A percentile compares a stretch with the other conserved stretches of the same genome.
Conservation (phyloP, 192 early-diverging fungal genomes). For the Mortierella hygrophila region DNA sequence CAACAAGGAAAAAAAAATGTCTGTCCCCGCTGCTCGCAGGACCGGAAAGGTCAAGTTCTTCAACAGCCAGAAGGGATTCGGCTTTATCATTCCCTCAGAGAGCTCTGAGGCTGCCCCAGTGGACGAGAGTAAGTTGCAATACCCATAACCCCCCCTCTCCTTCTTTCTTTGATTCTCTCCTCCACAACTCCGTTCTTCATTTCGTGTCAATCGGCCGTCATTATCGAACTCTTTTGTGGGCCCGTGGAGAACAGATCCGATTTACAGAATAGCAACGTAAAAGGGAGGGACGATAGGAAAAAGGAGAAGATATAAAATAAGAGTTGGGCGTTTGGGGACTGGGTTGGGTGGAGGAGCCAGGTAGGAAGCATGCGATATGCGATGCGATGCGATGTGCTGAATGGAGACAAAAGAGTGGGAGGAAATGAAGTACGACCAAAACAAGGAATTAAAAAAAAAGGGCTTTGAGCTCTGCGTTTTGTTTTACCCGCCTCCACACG, state of each 20-base stretch:
- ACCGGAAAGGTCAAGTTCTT: slow-evolving; percentile 88
- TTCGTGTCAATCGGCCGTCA: not conserved
- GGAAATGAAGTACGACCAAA: not conserved
- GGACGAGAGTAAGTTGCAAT: slow-evolving; percentile 77
- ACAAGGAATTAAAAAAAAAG: not conserved
- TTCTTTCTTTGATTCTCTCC: slow-evolving; percentile 5
- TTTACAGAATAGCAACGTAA: not conserved
- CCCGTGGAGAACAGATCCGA: slow-evolving; percentile 1
- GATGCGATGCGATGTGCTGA: not conserved
- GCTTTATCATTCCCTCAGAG: slow-evolving; percentile 87
- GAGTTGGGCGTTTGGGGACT: not conserved
- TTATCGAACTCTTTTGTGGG: not conserved
- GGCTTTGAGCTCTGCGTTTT: not conserved
- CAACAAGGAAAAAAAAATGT: slow-evolving; percentile 30
- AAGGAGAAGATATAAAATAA: not conserved
- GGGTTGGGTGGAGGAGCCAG: not conserved
- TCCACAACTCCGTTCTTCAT: not conserved
- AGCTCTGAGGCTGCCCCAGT: slow-evolving; percentile 65
- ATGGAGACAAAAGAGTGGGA: not conserved
- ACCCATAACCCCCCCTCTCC: not conserved
- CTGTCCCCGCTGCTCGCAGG: slow-evolving; percentile 57
- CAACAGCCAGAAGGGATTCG: slow-evolving; percentile 89
- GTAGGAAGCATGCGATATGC: not conserved
- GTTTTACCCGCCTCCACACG: not conserved
- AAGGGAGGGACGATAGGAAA: not conserved